These are phyloP conservation scores for Candida khao-thaluensis DNA, from an alignment of 805 yeast species.

Conservation along the genomic window DNA sequence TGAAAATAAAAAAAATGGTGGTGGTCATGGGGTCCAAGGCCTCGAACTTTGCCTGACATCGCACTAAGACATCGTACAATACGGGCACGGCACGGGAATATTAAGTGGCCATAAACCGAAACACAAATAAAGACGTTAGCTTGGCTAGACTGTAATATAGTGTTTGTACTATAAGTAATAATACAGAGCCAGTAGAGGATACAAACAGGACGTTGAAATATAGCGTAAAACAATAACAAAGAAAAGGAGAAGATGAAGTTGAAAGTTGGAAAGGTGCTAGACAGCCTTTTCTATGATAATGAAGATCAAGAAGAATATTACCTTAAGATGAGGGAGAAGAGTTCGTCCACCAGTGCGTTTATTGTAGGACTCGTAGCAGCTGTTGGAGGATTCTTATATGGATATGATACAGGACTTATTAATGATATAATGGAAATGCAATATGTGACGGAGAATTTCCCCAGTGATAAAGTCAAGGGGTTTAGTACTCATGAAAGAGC, in stretches of 20 bases:
- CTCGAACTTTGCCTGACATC: neutral
- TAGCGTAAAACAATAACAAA: no score
- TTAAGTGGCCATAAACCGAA: no score
- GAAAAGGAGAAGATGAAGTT: neutral
- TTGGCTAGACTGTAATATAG: no score
- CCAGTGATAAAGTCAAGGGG: constrained; percentile 38
- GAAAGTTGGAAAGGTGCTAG: constrained; percentile 12
- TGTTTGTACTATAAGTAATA: no score
- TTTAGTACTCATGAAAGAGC: constrained; percentile 68
- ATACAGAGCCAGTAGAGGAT: no score
- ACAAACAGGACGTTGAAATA: no score
- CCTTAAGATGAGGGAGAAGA: constrained; percentile 39
- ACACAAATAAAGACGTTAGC: no score
- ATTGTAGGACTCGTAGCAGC: constrained; percentile 81
- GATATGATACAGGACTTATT: constrained; percentile 86
- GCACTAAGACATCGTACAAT: neutral
- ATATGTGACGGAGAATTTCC: constrained; percentile 57
- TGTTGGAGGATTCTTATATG: constrained; percentile 86
- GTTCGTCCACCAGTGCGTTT: constrained; percentile 63
- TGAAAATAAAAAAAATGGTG: no score
- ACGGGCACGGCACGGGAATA: no score
- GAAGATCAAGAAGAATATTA: constrained; percentile 37
- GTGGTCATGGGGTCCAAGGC: no score
- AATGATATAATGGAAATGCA: constrained; percentile 77
- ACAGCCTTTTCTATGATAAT: constrained; percentile 31